Base-by-base conservation (phyloP, 257 asterid species). In the Dorcoceras hygrometricum region DNA sequence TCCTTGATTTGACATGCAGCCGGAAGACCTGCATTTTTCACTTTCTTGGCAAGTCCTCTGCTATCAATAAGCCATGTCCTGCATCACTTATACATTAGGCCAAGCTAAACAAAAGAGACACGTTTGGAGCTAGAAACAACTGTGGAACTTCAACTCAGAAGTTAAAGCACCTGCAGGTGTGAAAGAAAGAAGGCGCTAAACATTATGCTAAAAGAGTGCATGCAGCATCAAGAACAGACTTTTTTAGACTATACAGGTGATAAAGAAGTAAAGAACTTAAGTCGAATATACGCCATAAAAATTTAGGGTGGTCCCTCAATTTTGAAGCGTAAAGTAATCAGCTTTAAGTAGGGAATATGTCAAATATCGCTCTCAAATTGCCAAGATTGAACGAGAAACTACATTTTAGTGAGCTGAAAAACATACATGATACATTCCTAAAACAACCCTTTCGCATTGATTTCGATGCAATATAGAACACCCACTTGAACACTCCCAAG, bases 51-150 rank as follows among this genome's bases (percentile, higher is more conserved):
- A 0, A 94, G 78, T 43, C 89, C 96, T 69, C 85, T 81, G 70
- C 89, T 61, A 64, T 83, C 79, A 23, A 94, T 72, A 27, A 91
- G 78, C 99, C 98, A 95, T 68, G 86, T 63, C 82, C 96, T 91
- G 85, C 80, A 75, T 70, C 62, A 63, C 32, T 27, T 34, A 59
- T 27, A 51, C 12, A 16, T 22, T 48, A 9, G 2, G 24, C 65
- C 53, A 71, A 51, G 62, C 7, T 66, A 2, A 23, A 64, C 20
- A 48, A 59, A 27, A 18, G 4, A 61, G 5, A 65, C 8, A 25
- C n/a, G 16, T 25, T 51, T 24, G 7, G 23, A 32, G 50, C 54
- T 5, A 55, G 54, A 46, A 46, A 46, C 54, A 46, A 8, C 54
- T 14, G 54, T 3, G 8, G 54, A 46, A 46, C 70, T 67, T 39